A percentile compares a stretch with the other conserved stretches of the same genome.
These are phyloP conservation scores for Nitzschia putrida DNA, from an alignment of 108 stramenopile species.

Conservation along the genomic window DNA sequence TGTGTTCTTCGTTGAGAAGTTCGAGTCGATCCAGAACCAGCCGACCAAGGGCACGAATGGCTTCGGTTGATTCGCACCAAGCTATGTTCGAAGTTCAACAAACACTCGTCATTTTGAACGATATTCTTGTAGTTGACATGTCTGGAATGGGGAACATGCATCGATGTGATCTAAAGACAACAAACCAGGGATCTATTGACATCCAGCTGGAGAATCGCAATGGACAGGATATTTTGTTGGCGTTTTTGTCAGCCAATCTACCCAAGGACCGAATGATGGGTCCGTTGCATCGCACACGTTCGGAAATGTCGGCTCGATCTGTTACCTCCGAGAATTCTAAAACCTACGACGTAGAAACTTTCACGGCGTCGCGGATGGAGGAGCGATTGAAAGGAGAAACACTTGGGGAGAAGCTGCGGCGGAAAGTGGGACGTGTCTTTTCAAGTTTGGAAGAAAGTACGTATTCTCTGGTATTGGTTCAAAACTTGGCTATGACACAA, in stretches of 20 bases:
- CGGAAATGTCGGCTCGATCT: slow-evolving; percentile 21
- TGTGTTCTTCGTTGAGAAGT: not conserved
- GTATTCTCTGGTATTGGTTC: slow-evolving; percentile 2
- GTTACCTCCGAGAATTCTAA: slow-evolving; percentile 1
- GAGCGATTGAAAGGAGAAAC: slow-evolving; percentile 40
- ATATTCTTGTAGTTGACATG: slow-evolving; percentile 25
- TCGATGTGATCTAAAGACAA: slow-evolving; percentile 23
- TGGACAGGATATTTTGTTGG: slow-evolving; percentile 29
- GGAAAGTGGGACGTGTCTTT: slow-evolving; percentile 26
- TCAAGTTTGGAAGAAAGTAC: slow-evolving; percentile 41
- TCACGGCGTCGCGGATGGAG: slow-evolving; percentile 28
- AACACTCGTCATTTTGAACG: not conserved
- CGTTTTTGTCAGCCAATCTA: slow-evolving; percentile 36
- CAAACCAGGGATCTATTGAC: slow-evolving; percentile 28
- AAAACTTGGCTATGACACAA: not conserved
- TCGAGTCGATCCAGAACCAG: not conserved
- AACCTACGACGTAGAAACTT: slow-evolving; percentile 39
- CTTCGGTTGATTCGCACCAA: too few species aligned
- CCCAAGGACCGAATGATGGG: slow-evolving; percentile 18
- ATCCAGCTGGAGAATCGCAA: slow-evolving; percentile 33
- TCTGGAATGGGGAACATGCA: slow-evolving; percentile 2
- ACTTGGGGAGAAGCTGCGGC: slow-evolving; percentile 32
- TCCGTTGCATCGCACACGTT: slow-evolving; percentile 3
- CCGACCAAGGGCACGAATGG: slow-evolving; percentile 10
- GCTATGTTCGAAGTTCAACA: too few species aligned